Evolutionary conservation across 345 rosid species (phyloP).

Genomic region (Eucalyptus victrix): DNA sequence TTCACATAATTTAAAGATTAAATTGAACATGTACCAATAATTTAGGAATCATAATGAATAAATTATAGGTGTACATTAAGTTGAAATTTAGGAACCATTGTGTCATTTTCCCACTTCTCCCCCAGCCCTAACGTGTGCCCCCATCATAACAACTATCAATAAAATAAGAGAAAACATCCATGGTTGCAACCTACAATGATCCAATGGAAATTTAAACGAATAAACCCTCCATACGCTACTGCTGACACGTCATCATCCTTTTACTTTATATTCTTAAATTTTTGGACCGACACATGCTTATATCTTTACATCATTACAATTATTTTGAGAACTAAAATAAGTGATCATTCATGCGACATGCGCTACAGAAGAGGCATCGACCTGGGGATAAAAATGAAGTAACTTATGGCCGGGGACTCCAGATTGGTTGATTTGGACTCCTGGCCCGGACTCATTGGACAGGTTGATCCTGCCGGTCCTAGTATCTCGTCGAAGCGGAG

Average conservation of each 20-base stretch:
- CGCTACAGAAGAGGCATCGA: neutral
- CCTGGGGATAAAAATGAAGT: neutral
- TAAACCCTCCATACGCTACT: neutral
- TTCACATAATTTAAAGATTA: neutral
- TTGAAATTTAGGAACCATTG: neutral
- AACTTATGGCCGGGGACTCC: neutral
- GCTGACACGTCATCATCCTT: neutral
- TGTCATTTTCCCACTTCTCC: neutral
- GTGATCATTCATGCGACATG: neutral
- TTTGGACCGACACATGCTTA: neutral
- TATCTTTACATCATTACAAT: neutral
- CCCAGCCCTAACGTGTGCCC: neutral
- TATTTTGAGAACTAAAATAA: neutral
- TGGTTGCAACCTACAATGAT: neutral
- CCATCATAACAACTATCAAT: neutral
- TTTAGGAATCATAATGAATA: neutral
- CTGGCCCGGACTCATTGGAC: no score
- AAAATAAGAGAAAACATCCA: neutral
- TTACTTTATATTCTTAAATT: neutral
- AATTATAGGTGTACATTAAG: neutral
- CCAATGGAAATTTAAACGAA: neutral
- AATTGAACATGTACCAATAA: neutral
- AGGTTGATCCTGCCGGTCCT: no score
- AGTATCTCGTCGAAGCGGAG: no score
- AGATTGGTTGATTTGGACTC: no score